A percentile compares a stretch with the other conserved stretches of the same genome.
Evolutionary conservation across 225 moss, liverwort and hornwort genomes (phyloP).

Genomic region (Pleurozium schreberi): DNA sequence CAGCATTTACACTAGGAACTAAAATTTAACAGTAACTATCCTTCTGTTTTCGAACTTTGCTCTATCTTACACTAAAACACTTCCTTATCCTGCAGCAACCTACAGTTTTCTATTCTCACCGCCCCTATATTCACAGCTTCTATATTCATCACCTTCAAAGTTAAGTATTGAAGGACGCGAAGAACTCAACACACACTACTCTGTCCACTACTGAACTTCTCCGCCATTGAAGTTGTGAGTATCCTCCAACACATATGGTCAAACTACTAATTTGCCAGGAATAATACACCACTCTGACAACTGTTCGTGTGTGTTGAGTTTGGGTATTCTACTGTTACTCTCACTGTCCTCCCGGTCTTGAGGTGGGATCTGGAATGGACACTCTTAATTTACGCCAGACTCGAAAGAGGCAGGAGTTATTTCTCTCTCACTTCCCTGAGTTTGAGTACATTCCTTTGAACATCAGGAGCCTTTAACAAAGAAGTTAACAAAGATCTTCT

Average conservation of each 20-base stretch:
- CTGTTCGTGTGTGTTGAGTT: background rate
- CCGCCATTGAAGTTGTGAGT: background rate
- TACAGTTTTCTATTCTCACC: background rate
- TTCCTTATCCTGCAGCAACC: background rate
- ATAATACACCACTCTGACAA: background rate
- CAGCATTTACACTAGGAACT: slow-evolving; percentile 5
- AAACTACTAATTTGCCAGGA: background rate
- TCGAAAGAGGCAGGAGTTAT: background rate
- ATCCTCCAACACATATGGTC: background rate
- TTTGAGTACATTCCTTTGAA: background rate
- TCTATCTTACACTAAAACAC: slow-evolving; percentile 8
- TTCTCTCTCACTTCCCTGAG: background rate
- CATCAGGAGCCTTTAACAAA: background rate
- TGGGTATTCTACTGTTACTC: background rate
- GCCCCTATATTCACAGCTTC: slow-evolving; percentile 17
- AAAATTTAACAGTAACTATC: background rate
- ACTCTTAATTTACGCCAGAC: background rate
- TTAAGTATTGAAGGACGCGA: background rate
- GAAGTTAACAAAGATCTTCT: slow-evolving; percentile 28
- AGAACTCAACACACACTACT: background rate
- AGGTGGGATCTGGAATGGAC: background rate
- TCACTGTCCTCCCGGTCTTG: background rate
- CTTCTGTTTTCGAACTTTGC: background rate
- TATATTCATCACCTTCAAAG: slow-evolving; percentile 15
- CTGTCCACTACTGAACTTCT: background rate